Conservation (phyloP, 495 filamentous ascomycete species). For the Aspergillus ostianus region DNA sequence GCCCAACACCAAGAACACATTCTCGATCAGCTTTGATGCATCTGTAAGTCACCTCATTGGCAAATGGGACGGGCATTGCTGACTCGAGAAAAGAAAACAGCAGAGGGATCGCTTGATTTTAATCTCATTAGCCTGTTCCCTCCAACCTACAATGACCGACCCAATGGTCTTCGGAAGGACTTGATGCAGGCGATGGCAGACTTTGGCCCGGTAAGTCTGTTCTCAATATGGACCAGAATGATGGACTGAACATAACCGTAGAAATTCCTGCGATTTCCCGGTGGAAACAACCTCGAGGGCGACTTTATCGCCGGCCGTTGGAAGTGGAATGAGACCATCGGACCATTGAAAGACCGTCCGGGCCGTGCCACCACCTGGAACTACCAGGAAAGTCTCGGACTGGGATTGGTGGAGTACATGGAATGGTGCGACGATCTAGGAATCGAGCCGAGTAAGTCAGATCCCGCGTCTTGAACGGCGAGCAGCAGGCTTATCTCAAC, state of each 20-base stretch:
- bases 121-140: slow-evolving; percentile 68
- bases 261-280: slow-evolving; percentile 62
- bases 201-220: slow-evolving; percentile 31
- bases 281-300: slow-evolving; percentile 67
- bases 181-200: slow-evolving; percentile 57
- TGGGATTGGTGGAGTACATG: slow-evolving; percentile 63
- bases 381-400: slow-evolving; percentile 57
- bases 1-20: slow-evolving; percentile 60
- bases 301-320: slow-evolving; percentile 51
- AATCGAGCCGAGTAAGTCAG: slow-evolving; percentile 48
- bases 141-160: slow-evolving; percentile 54
- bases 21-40: slow-evolving; percentile 58
- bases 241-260: slow-evolving; percentile 28
- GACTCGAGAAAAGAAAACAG: slow-evolving; percentile 27
- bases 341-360: slow-evolving; percentile 59
- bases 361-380: slow-evolving; percentile 60
- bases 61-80: background rate
- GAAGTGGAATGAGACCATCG: slow-evolving; percentile 70
- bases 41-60: slow-evolving; percentile 23
- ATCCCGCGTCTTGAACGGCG: background rate
- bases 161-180: slow-evolving; percentile 63
- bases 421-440: slow-evolving; percentile 63
- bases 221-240: background rate
- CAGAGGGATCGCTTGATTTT: slow-evolving; percentile 56
- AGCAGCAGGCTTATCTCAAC: background rate